phyloP scores from a whole-genome alignment of 768 basidiomycete genomes.

The Collybia sordida region DNA sequence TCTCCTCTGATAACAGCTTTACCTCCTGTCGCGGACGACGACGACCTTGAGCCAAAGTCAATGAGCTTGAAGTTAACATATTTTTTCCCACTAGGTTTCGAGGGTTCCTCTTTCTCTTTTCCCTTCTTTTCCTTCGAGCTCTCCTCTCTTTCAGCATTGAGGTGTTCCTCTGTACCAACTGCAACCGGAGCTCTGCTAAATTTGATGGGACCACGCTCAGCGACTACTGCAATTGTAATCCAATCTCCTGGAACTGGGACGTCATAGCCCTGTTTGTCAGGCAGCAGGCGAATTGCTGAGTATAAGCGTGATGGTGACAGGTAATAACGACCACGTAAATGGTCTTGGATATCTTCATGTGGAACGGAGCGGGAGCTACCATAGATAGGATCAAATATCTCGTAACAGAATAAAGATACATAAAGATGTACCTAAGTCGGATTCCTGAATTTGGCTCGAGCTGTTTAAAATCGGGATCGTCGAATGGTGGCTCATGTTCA shows the following conservation, averaged over 20 bases:
- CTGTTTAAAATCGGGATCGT: slow-evolving; percentile 75
- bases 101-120: slow-evolving; percentile 29
- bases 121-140: slow-evolving; percentile 29
- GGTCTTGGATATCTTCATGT: slow-evolving; percentile 77
- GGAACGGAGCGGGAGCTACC: slow-evolving; percentile 68
- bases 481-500: slow-evolving; percentile 66
- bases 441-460: slow-evolving; percentile 94
- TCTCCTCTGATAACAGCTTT: slow-evolving; percentile 73
- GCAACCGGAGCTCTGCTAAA: slow-evolving; percentile 68
- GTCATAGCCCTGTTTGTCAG: slow-evolving; percentile 83
- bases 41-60: slow-evolving; percentile 68
- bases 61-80: slow-evolving; percentile 86
- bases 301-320: slow-evolving; percentile 89
- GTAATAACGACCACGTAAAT: slow-evolving; percentile 82
- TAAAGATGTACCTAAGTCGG: slow-evolving; percentile 65
- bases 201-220: slow-evolving; percentile 81
- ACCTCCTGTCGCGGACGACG: slow-evolving; percentile 54
- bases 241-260: slow-evolving; percentile 92
- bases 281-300: slow-evolving; percentile 74
- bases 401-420: neutral
- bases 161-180: slow-evolving; percentile 45
- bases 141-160: slow-evolving; percentile 22
- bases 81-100: slow-evolving; percentile 62
- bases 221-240: slow-evolving; percentile 95
- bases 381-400: slow-evolving; percentile 6